Evolutionary conservation across 805 yeast genomes (phyloP).

Genomic region (Metschnikowia orientalis): DNA sequence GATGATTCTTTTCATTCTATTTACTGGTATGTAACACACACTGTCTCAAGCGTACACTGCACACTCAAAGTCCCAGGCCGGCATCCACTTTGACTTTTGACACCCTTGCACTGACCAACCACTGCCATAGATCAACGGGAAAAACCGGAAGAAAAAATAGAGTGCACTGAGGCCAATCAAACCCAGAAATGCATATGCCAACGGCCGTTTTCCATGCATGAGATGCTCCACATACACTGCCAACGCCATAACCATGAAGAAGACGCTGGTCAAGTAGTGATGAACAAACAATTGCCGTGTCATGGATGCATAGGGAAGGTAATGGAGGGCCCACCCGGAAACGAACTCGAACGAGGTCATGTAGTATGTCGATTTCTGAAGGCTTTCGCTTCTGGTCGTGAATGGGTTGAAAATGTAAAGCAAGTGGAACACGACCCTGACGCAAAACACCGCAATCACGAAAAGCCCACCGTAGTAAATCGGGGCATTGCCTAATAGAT

Average conservation of each 20-base stretch:
- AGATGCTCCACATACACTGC: constrained; percentile 45
- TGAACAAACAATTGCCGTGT: constrained; percentile 38
- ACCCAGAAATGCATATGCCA: constrained; percentile 26
- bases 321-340: constrained; percentile 57
- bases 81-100: constrained; percentile 28
- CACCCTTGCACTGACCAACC: constrained; percentile 45
- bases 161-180: constrained; percentile 18
- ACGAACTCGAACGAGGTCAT: constrained; percentile 32
- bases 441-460: constrained; percentile 25
- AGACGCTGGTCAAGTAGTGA: constrained; percentile 48
- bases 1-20: too few species aligned
- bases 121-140: constrained; percentile 46
- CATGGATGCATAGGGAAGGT: constrained; percentile 49
- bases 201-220: constrained; percentile 20
- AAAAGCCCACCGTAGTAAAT: constrained; percentile 48
- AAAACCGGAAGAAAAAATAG: constrained; percentile 24
- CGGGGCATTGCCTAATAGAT: constrained; percentile 60
- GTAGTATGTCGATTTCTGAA: constrained; percentile 16
- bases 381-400: constrained; percentile 13
- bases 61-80: constrained; percentile 45
- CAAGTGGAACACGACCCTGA: constrained; percentile 19
- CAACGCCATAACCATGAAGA: constrained; percentile 43
- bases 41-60: constrained; percentile 14
- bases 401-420: constrained; percentile 32
- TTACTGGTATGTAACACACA: neutral